Conservation (phyloP, 2,329 filamentous ascomycete species). For the Zymoseptoria pseudotritici region DNA sequence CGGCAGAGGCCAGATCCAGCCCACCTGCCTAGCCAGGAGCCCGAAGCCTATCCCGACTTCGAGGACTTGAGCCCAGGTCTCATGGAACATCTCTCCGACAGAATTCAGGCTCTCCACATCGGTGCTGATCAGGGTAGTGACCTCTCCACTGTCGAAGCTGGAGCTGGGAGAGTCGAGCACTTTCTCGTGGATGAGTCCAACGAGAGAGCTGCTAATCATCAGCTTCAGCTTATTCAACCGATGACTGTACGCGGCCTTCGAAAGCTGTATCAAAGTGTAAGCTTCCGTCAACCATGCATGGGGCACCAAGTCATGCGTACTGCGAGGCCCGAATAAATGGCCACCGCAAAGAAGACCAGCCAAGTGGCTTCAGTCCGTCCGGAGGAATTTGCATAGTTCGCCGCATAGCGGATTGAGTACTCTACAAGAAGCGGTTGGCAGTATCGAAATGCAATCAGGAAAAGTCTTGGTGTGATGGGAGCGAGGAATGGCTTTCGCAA, state of each 20-base stretch:
- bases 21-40: conserved; percentile 3
- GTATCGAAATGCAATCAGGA: conserved; percentile 1
- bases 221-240: neutral
- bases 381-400: too few species aligned
- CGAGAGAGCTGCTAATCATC: conserved; percentile 1
- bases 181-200: conserved; percentile 3
- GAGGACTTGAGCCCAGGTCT: conserved; percentile 5
- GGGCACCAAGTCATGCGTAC: neutral
- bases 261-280: too few species aligned
- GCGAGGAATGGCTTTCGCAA: neutral
- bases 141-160: too few species aligned
- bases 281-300: neutral
- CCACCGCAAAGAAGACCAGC: neutral
- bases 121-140: neutral
- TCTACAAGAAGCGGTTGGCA: neutral
- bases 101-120: conserved; percentile 4
- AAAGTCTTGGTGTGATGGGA: neutral
- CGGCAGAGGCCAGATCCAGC: conserved; percentile 6
- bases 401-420: neutral
- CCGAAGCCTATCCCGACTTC: conserved; percentile 5
- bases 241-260: neutral
- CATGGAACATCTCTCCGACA: conserved; percentile 7
- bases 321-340: neutral
- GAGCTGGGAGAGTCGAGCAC: neutral
- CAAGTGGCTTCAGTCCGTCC: neutral